Percentiles rank a stretch among this genome's conserved stretches.
Evolutionary conservation across 2,329 filamentous ascomycete genomes (phyloP).

Genomic region (Aspergillus fijiensis): DNA sequence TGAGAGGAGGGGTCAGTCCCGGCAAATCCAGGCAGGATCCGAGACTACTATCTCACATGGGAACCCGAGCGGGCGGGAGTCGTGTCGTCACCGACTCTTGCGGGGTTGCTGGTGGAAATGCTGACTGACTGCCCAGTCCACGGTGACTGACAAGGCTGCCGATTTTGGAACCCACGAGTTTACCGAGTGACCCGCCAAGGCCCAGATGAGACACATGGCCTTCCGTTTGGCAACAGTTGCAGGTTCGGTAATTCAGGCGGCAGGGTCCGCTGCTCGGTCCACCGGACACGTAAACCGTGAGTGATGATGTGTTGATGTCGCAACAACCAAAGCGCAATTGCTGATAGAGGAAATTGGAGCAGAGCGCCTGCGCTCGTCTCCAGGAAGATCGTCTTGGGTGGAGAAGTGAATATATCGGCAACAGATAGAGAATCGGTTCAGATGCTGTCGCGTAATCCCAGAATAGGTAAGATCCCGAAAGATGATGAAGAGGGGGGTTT

Average conservation of each 20-base stretch:
- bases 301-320: conserved; percentile 11
- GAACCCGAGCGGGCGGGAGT: conserved; percentile 10
- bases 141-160: conserved; percentile 13
- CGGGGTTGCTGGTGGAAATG: conserved; percentile 12
- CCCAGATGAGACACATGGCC: not conserved
- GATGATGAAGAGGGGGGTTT: conserved; percentile 2
- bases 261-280: conserved; percentile 12
- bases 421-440: conserved; percentile 1
- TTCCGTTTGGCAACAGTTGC: conserved; percentile 1
- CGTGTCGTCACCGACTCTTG: conserved; percentile 16
- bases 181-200: conserved; percentile 9
- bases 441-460: conserved; percentile 6
- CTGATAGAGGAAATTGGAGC: conserved; percentile 8
- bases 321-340: conserved; percentile 17
- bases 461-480: conserved; percentile 10
- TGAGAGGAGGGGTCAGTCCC: conserved; percentile 7
- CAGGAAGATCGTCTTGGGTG: not conserved
- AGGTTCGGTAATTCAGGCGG: not conserved
- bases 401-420: conserved; percentile 1
- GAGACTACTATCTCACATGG: conserved; percentile 10
- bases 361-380: conserved; percentile 20
- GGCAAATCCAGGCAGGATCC: conserved; percentile 4
- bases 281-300: conserved; percentile 7
- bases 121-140: not conserved
- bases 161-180: conserved; percentile 8